Base-by-base conservation (phyloP, 73 alveolate genomes). In the Stentor coeruleus region DNA sequence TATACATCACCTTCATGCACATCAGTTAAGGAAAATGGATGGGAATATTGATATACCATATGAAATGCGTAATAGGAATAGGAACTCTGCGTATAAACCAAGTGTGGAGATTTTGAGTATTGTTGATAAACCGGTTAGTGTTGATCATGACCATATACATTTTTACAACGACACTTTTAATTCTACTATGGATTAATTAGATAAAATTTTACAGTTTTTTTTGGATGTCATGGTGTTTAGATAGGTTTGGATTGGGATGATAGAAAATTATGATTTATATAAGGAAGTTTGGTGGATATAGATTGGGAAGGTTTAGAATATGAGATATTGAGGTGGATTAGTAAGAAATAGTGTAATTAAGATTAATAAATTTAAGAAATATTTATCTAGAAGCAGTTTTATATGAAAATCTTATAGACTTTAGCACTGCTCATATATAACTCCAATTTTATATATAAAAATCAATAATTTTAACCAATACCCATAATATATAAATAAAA, bases 1-100 rank as follows among this genome's bases (percentile, higher is more conserved):
- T 40, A 39, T 88, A n/a, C 96, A 88, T 74, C 96, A 91, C 60
- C 79, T 91, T 3, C 93, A 88, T 59, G 86, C 91, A 20, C 85
- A 83, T 59, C 89, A 86, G 14, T 20, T 91, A 20, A 55, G 85
- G 75, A 84, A 87, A 59, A 39, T 84, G 0, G 76, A 74, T 31
- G 96, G 96, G 31, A 77, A 59, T 57, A 85, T 74, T 41, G 89
- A 84, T 57, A 90, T 91, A 14, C 88, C 88, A 11, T 49, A 49
- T 20, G 66, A 49, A 6, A 49, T 49, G 66, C 6, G 20, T 11
- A 49, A 6, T 11, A 6, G 20, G 6, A 6, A 49, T 20, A 49
- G 66, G 66, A 49, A 6, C 20, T 49, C 66, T 20, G 66, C 66
- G 6, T n/a, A n/a, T n/a, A n/a, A n/a, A n/a, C n/a, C n/a, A n/a